A percentile compares a stretch with the other conserved stretches of the same genome.
phyloP scores from a whole-genome alignment of 1,284 basidiomycete species.

The Puccinia hordei region DNA sequence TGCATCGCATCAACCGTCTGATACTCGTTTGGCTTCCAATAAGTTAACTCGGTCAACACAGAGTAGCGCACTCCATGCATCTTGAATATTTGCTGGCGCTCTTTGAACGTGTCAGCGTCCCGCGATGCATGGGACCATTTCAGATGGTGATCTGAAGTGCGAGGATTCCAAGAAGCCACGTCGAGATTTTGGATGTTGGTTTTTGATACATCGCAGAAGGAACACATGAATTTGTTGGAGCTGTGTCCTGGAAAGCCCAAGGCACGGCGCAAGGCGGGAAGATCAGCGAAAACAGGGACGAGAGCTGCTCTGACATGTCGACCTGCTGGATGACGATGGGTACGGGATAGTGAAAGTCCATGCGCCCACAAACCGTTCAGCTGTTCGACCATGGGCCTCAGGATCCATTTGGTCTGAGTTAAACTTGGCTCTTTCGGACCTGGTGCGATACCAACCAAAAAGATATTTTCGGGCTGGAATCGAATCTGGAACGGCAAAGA shows the following conservation, averaged over 20 bases:
- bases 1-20: slow-evolving; percentile 33
- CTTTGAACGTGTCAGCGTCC: not conserved
- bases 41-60: slow-evolving; percentile 15
- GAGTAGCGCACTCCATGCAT: slow-evolving; percentile 33
- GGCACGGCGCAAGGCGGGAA: slow-evolving; percentile 49
- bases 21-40: slow-evolving; percentile 26
- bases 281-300: slow-evolving; percentile 28
- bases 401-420: slow-evolving; percentile 57
- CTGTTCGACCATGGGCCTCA: slow-evolving; percentile 58
- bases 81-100: not conserved
- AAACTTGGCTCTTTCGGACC: slow-evolving; percentile 53
- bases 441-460: slow-evolving; percentile 60
- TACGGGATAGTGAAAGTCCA: slow-evolving; percentile 54
- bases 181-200: slow-evolving; percentile 19
- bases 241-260: slow-evolving; percentile 39
- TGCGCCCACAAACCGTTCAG: slow-evolving; percentile 57
- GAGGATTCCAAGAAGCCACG: not conserved
- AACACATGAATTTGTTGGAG: slow-evolving; percentile 36
- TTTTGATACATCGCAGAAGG: slow-evolving; percentile 32
- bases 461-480: slow-evolving; percentile 60
- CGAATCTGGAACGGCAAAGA: slow-evolving; percentile 57
- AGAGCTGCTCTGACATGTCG: slow-evolving; percentile 15
- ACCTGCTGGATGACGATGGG: slow-evolving; percentile 5
- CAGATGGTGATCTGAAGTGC: not conserved
- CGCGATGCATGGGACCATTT: slow-evolving; percentile 14